Evolutionary conservation across 2,329 filamentous ascomycete species (phyloP), one percentile per base, ranked within the genome.

Genomic region (Fusarium torreyae): DNA sequence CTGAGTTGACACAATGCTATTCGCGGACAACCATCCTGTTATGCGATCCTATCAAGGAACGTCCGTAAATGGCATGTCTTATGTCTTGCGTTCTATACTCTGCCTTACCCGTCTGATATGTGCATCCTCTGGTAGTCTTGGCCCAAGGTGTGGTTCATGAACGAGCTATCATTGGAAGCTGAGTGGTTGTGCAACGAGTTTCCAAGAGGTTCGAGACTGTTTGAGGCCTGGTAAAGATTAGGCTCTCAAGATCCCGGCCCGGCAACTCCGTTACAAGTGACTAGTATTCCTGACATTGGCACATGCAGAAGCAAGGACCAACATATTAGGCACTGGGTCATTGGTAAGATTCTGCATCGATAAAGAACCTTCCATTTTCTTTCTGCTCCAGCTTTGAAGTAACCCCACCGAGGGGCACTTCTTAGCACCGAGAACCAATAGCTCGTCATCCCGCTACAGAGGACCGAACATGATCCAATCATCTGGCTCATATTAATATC

Each of bases 391-490:
- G 57, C 33, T 51, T 66, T 22, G 18, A 42, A 38, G 11, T 24
- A 67, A 57, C 71, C 70, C 72, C 72, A 62, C 72, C 65, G 67
- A 66, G 71, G 70, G 69, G 64, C 59, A 70, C 42, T 46, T 49
- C 40, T 40, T 38, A 53, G 58, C 51, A 57, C 54, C 33, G 24
- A 58, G 48, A 51, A 50, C 60, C 63, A 70, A 68, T 65, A 43
- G 58, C 55, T 58, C 62, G 59, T 64, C 66, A 66, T 70, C 53
- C 61, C 61, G 54, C 38, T 62, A 42, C 36, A 34, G 56, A 31
- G 48, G 36, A n/a, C 58, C 65, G 51, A 15, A 26, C n/a, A 55
- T 42, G 52, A 54, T 45, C 72, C 72, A 74, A 74, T 74, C 51
- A 69, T 33, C 26, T 56, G 36, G 28, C 51, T 61, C 49, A 60